A percentile compares a stretch with the other conserved stretches of the same genome.
Conservation (phyloP, 78 protist genomes). For the Chrysochromulina tobinii region DNA sequence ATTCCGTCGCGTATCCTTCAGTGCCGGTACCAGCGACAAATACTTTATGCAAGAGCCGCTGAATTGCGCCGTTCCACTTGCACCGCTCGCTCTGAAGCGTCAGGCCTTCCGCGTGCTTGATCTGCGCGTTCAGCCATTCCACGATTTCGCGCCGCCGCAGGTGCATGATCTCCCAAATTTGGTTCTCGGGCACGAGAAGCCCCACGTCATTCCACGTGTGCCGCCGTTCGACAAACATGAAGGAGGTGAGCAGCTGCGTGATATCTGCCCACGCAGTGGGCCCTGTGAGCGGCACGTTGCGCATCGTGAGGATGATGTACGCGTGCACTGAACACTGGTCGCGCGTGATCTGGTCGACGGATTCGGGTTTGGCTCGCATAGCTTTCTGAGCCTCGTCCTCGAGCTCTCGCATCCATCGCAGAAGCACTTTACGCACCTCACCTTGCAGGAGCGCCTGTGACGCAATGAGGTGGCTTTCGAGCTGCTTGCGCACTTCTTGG, state of each 20-base stretch:
- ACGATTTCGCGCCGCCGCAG: constrained; percentile 39
- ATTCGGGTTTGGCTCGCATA: no score
- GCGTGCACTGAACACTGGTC: neutral
- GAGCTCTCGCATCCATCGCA: neutral
- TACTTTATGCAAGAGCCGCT: no score
- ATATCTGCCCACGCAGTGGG: neutral
- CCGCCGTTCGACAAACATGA: constrained; percentile 36
- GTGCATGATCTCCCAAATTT: constrained; percentile 36
- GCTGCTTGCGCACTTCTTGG: neutral
- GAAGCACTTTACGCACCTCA: neutral
- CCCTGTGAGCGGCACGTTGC: neutral
- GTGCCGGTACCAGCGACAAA: no score
- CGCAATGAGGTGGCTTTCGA: neutral
- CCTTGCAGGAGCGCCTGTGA: no score
- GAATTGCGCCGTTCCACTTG: no score
- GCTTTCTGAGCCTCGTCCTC: neutral
- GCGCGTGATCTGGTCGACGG: neutral
- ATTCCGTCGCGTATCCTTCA: no score
- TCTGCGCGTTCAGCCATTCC: neutral
- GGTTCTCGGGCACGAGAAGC: constrained; percentile 41
- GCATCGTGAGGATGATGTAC: neutral
- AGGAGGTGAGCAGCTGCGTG: neutral
- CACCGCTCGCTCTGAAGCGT: no score
- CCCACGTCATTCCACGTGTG: constrained; percentile 45
- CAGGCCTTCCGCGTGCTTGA: no score